Evolutionary conservation across 306 rosid genomes (phyloP).

Genomic region (Quercus variabilis): DNA sequence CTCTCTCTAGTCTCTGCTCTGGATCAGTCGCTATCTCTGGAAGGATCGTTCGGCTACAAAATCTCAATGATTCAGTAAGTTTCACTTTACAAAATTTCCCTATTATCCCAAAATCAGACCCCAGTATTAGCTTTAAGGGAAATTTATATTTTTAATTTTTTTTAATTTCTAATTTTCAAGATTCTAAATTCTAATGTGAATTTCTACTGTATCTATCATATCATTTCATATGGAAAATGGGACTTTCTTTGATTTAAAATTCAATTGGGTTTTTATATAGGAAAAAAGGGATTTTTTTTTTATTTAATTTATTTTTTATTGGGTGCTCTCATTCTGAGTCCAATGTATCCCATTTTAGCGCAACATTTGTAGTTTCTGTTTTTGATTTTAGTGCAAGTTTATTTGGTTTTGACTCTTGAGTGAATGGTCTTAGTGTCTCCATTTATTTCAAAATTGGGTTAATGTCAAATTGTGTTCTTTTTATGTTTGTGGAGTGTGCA

Average conservation of each 20-base stretch:
- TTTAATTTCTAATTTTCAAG: background rate
- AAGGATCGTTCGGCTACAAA: background rate
- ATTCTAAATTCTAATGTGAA: background rate
- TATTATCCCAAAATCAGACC: background rate
- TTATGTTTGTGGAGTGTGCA: background rate
- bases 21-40: background rate
- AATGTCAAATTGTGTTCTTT: background rate
- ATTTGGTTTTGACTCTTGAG: too few species aligned
- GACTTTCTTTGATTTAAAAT: background rate
- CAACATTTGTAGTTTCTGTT: too few species aligned
- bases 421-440: background rate
- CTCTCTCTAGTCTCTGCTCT: background rate
- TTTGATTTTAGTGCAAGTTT: too few species aligned
- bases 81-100: background rate
- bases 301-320: background rate
- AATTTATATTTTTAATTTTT: background rate
- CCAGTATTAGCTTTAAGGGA: background rate
- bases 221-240: background rate
- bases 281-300: background rate
- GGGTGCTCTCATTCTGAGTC: background rate
- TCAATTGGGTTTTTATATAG: background rate
- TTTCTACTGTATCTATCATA: background rate
- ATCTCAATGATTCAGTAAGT: background rate
- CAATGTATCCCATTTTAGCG: background rate
- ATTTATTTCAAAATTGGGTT: background rate